Evolutionary conservation across 805 yeast genomes (phyloP).

Genomic region (Metschnikowia corniflorae): DNA sequence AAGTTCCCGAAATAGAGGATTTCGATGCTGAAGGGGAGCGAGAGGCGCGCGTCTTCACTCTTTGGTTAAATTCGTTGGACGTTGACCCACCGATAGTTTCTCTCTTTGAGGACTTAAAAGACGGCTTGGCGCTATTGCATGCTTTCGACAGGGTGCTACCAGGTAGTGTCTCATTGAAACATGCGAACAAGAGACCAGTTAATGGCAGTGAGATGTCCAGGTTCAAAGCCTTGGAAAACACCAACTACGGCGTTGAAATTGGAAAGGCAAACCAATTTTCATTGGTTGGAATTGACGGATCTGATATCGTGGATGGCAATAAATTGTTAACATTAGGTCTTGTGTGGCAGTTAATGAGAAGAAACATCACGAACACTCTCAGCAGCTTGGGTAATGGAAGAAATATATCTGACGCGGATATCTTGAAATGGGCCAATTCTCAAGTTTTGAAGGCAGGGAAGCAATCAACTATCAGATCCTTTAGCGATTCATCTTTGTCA

Average conservation of each 20-base stretch:
- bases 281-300: constrained; percentile 95
- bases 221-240: constrained; percentile 93
- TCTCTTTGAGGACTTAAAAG: constrained; percentile 90
- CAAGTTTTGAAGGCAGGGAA: constrained; percentile 86
- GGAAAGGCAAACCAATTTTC: constrained; percentile 93
- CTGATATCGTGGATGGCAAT: constrained; percentile 93
- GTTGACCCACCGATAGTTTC: constrained; percentile 93
- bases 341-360: constrained; percentile 98
- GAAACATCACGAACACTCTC: constrained; percentile 86
- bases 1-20: constrained; percentile 91
- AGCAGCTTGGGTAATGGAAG: constrained; percentile 71
- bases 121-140: constrained; percentile 83
- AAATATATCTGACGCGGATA: constrained; percentile 71
- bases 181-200: constrained; percentile 80
- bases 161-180: constrained; percentile 76
- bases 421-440: constrained; percentile 89
- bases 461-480: constrained; percentile 66
- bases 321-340: constrained; percentile 84
- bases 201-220: constrained; percentile 74
- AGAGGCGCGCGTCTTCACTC: constrained; percentile 96
- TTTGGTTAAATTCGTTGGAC: constrained; percentile 95
- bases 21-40: constrained; percentile 99
- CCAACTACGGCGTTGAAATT: constrained; percentile 96
- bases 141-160: constrained; percentile 96
- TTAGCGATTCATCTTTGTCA: constrained; percentile 75